Evolutionary conservation across 345 rosid genomes (phyloP).

Genomic region (Citropsis articulata): DNA sequence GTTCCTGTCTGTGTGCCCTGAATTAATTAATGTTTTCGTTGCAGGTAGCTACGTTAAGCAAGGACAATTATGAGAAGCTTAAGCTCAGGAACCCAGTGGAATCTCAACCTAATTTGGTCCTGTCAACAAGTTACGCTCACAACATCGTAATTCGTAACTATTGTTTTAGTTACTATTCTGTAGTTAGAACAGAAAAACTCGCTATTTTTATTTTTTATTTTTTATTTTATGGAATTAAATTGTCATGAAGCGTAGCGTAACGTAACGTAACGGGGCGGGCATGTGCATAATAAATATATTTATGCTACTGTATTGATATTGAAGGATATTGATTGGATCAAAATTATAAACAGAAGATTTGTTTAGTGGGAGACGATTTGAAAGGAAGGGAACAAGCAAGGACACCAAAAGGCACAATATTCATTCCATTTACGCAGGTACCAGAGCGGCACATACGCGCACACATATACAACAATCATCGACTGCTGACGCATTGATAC

Average conservation of each 20-base stretch:
- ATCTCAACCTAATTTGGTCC: conserved; percentile 21
- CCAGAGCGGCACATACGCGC: too few species aligned
- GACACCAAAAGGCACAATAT: conserved; percentile 49
- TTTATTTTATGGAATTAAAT: background rate
- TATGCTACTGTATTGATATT: too few species aligned
- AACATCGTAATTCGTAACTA: conserved; percentile 20
- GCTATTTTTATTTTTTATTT: background rate
- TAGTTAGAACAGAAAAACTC: background rate
- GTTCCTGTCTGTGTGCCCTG: too few species aligned
- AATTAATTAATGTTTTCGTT: background rate
- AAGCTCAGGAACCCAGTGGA: conserved; percentile 22
- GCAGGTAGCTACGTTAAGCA: conserved; percentile 31
- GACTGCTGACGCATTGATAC: too few species aligned
- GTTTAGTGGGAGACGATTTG: conserved; percentile 66
- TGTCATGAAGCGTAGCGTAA: too few species aligned
- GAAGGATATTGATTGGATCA: too few species aligned
- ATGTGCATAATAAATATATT: too few species aligned
- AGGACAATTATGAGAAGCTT: conserved; percentile 36
- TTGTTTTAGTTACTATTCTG: too few species aligned
- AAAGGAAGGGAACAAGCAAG: conserved; percentile 41
- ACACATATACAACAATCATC: too few species aligned
- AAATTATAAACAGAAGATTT: conserved; percentile 27
- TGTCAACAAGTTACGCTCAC: conserved; percentile 16
- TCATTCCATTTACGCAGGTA: conserved; percentile 28
- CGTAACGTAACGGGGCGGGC: too few species aligned